A percentile compares a stretch with the other conserved stretches of the same genome.
These are phyloP conservation scores for Tetragonia tetragonoides DNA, from an alignment of 148 eudicot genomes.

Conservation along the genomic window DNA sequence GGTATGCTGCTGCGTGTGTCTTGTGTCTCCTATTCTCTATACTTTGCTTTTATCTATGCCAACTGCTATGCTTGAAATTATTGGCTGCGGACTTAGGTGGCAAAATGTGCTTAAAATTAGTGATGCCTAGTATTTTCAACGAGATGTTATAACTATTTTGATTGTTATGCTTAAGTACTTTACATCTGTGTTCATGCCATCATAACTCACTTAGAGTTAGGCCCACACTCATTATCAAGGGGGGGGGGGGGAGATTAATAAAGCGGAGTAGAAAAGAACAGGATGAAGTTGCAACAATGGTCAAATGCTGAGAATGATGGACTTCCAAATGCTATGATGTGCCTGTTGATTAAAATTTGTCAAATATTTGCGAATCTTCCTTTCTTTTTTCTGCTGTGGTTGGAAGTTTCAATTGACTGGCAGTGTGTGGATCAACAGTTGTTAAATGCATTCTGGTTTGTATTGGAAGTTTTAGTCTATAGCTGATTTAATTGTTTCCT, in stretches of 20 bases:
- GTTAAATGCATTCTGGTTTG: not conserved
- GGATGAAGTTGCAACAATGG: not conserved
- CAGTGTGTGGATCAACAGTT: no score
- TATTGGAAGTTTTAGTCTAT: not conserved
- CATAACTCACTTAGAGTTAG: not conserved
- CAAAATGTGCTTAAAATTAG: not conserved
- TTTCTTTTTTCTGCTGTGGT: not conserved
- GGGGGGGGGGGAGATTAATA: not conserved
- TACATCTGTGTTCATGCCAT: not conserved
- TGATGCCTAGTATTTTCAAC: not conserved
- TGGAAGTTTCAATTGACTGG: not conserved
- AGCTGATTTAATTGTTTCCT: not conserved
- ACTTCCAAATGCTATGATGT: not conserved
- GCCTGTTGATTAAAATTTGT: not conserved
- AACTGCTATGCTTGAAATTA: not conserved
- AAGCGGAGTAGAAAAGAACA: not conserved
- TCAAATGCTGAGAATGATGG: not conserved
- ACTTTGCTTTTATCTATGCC: not conserved
- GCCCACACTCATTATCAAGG: not conserved
- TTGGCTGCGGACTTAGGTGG: not conserved
- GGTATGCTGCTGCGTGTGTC: slow-evolving; percentile 43
- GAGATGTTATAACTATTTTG: not conserved
- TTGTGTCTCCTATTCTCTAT: not conserved
- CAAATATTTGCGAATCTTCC: no score
- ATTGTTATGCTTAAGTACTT: not conserved